These are phyloP conservation scores for Dothidotthia symphoricarpi DNA, from an alignment of 2,329 filamentous ascomycete species.

Conservation along the genomic window DNA sequence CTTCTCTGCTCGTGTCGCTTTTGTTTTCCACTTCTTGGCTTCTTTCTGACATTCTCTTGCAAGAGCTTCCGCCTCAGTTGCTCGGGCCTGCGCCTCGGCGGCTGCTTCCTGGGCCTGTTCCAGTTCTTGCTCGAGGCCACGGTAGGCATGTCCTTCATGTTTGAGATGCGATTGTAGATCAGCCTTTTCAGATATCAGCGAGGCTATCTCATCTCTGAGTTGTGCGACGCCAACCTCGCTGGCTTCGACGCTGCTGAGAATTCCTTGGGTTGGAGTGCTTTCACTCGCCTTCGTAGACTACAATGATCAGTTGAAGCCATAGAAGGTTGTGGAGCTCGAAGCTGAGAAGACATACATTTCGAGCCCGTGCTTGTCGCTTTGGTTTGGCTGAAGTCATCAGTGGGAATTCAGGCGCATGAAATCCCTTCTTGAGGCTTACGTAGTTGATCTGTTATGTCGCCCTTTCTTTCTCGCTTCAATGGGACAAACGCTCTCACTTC, in stretches of 20 bases:
- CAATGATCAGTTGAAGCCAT: not conserved
- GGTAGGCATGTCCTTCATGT: constrained; percentile 8
- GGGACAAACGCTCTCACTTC: constrained; percentile 14
- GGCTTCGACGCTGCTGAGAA: constrained; percentile 1
- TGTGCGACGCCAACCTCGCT: not conserved
- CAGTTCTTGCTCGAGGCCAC: constrained; percentile 12
- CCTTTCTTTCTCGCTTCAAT: constrained; percentile 29
- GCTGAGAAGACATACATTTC: not conserved
- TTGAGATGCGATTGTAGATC: not conserved
- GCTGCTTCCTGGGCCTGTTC: constrained; percentile 9
- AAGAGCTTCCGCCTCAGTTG: constrained; percentile 13
- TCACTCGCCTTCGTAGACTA: not conserved
- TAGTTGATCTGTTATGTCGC: constrained; percentile 22
- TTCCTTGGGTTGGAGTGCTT: constrained; percentile 2
- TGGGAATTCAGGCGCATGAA: constrained; percentile 3
- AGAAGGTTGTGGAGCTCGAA: not conserved
- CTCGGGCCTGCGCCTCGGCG: constrained; percentile 12
- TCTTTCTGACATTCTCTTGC: constrained; percentile 9
- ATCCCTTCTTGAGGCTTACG: constrained; percentile 10
- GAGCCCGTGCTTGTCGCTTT: not conserved
- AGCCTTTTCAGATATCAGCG: constrained; percentile 1
- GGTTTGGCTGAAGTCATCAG: constrained; percentile 19
- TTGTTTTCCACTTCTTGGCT: constrained; percentile 6
- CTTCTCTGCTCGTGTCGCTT: constrained; percentile 10
- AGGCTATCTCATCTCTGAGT: constrained; percentile 7